Percentiles rank a stretch among this genome's conserved stretches.
Evolutionary conservation across 1,284 basidiomycete species (phyloP).

Genomic region (Puccinia brachypodii): DNA sequence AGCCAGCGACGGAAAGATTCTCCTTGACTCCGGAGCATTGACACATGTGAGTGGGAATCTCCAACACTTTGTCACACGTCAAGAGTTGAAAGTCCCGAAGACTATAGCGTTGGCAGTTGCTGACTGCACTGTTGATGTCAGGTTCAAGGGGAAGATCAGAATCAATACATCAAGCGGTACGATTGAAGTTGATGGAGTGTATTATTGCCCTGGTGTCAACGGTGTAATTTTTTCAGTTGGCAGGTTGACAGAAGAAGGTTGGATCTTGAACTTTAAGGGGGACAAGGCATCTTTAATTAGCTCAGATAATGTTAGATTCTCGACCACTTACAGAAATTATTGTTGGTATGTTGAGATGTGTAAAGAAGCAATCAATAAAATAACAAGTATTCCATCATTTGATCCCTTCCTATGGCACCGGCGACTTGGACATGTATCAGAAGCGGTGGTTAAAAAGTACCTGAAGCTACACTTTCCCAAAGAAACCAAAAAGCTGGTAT

Average conservation of each 20-base stretch:
- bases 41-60: constrained; percentile 1
- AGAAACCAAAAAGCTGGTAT: not conserved
- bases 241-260: not conserved
- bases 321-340: not conserved
- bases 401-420: not conserved
- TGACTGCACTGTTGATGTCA: not conserved
- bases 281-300: not conserved
- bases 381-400: not conserved
- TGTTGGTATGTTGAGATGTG: not conserved
- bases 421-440: not conserved
- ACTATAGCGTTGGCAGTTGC: not conserved
- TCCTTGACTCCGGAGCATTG: not conserved
- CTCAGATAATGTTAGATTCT: not conserved
- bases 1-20: not conserved
- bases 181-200: not conserved
- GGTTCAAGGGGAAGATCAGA: not conserved
- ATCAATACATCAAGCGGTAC: not conserved
- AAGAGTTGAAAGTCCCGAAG: not conserved
- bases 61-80: not conserved
- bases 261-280: not conserved
- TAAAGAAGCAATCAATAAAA: not conserved
- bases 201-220: not conserved
- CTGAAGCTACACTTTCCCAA: not conserved
- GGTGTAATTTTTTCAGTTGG: not conserved
- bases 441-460: not conserved